Evolutionary conservation across 768 basidiomycete genomes (phyloP), one percentile per base, ranked within the genome.

Genomic region (Gautieria morchelliformis): DNA sequence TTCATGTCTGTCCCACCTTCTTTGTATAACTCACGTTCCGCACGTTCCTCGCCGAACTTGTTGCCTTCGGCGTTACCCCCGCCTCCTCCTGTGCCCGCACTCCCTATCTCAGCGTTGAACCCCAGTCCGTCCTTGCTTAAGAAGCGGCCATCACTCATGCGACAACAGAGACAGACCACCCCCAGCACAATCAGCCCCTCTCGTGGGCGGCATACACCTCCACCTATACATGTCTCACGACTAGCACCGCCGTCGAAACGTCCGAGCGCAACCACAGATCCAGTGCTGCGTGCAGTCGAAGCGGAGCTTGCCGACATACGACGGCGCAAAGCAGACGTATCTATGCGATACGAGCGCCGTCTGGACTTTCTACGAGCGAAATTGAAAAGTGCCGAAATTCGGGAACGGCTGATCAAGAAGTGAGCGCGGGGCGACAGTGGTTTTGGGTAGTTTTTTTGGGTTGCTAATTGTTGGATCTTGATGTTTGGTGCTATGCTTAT

Each of bases 351-450:
- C 64, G 84, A 87, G 56, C 78, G 78, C 35, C 82, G 89, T 48
- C 67, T 92, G 65, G 88, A 89, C 61, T 92, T 87, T 66, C 71
- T 92, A 63, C 80, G 85, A 37, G 89, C 89, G 39, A 85, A 87
- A 70, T 66, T 92, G 66, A 90, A 89, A 70, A 85, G 86, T 19
- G 89, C 88, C 1, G 85, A 90, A 71, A 67, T 92, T 64, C 87
- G 86, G 61, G 90, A 92, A 73, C 88, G 89, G 67, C 70, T 92
- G 63, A 52, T 19, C 42, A 49, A 49, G 48, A 49, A 49, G 14
- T 49, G 27, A 30, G 12, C 20, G 14, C 42, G 20, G 15, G 41
- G 41, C 5, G 14, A 44, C 41, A 5, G 5, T 44, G 2, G 42
- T 9, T 19, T 44, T 44, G 42, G 42, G 7, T 5, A 44, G 33